Conservation (phyloP, 495 filamentous ascomycete species). For the Copromyces sp. region DNA sequence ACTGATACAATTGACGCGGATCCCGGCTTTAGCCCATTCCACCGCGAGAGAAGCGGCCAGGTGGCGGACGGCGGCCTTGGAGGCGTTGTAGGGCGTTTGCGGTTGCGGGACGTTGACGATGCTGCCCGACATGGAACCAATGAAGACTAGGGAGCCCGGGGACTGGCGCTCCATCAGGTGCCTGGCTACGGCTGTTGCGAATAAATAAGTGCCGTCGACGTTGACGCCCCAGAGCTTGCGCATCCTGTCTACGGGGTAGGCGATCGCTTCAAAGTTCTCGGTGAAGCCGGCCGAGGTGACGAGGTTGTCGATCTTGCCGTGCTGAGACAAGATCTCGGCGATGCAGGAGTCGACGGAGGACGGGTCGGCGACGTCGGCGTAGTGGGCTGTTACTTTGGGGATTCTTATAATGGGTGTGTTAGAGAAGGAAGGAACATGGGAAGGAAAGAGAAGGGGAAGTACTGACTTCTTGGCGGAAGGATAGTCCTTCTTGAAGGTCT, state of each 20-base stretch:
- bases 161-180: conserved; percentile 77
- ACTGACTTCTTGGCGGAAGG: conserved; percentile 59
- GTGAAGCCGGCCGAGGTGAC: conserved; percentile 95
- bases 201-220: conserved; percentile 87
- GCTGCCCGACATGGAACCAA: conserved; percentile 85
- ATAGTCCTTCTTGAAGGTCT: conserved; percentile 66
- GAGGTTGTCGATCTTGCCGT: conserved; percentile 79
- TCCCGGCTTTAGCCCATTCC: conserved; percentile 76
- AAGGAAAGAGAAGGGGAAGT: neutral
- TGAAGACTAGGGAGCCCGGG: conserved; percentile 82
- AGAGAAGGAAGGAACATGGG: neutral
- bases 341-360: conserved; percentile 65
- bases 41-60: conserved; percentile 71
- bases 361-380: conserved; percentile 71
- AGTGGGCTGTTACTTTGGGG: conserved; percentile 82
- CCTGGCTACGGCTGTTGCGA: conserved; percentile 73
- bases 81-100: conserved; percentile 82
- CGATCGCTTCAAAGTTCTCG: conserved; percentile 86
- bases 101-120: conserved; percentile 95
- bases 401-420: conserved; percentile 30
- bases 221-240: conserved; percentile 91
- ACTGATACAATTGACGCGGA: conserved; percentile 82
- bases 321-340: conserved; percentile 53
- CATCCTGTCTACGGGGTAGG: conserved; percentile 79
- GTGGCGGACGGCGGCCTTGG: conserved; percentile 83